These are phyloP conservation scores for Dryas integrifolia DNA, from an alignment of 331 rosid species.

Conservation along the genomic window DNA sequence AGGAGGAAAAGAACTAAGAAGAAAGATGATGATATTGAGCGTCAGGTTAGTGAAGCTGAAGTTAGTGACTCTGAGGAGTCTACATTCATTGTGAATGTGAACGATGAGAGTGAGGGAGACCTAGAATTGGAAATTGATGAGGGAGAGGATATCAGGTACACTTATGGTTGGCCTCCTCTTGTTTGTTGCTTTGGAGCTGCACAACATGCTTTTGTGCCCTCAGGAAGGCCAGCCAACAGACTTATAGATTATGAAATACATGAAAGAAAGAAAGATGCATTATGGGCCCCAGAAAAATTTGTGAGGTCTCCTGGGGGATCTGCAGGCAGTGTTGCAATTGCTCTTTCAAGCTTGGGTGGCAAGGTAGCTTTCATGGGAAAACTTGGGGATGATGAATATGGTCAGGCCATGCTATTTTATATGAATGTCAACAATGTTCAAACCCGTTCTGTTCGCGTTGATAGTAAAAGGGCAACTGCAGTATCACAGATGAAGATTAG, in stretches of 20 bases:
- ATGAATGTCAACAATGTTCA: slow-evolving; percentile 79
- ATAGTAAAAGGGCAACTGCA: slow-evolving; percentile 61
- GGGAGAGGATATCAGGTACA: slow-evolving; percentile 72
- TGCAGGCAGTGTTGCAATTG: slow-evolving; percentile 82
- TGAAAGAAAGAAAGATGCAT: slow-evolving; percentile 60
- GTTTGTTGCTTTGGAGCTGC: slow-evolving; percentile 96
- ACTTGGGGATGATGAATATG: slow-evolving; percentile 81
- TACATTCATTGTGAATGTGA: slow-evolving; percentile 39
- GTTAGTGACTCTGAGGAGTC: slow-evolving; percentile 48
- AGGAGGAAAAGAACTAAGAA: slow-evolving; percentile 51
- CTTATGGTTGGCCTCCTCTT: slow-evolving; percentile 96
- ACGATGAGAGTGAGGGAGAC: slow-evolving; percentile 52
- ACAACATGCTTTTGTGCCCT: slow-evolving; percentile 85
- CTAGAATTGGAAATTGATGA: slow-evolving; percentile 47
- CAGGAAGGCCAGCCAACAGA: slow-evolving; percentile 83
- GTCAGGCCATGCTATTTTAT: slow-evolving; percentile 72
- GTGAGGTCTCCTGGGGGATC: slow-evolving; percentile 83
- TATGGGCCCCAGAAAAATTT: slow-evolving; percentile 79
- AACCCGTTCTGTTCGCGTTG: slow-evolving; percentile 74
- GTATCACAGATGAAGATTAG: slow-evolving; percentile 74
- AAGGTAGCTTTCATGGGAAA: slow-evolving; percentile 98
- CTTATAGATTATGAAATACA: slow-evolving; percentile 74
- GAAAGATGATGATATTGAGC: slow-evolving; percentile 38
- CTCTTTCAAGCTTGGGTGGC: slow-evolving; percentile 87
- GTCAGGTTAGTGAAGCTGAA: slow-evolving; percentile 42